Conservation (phyloP, 2,329 filamentous ascomycete species). For the Fusarium irregulare region DNA sequence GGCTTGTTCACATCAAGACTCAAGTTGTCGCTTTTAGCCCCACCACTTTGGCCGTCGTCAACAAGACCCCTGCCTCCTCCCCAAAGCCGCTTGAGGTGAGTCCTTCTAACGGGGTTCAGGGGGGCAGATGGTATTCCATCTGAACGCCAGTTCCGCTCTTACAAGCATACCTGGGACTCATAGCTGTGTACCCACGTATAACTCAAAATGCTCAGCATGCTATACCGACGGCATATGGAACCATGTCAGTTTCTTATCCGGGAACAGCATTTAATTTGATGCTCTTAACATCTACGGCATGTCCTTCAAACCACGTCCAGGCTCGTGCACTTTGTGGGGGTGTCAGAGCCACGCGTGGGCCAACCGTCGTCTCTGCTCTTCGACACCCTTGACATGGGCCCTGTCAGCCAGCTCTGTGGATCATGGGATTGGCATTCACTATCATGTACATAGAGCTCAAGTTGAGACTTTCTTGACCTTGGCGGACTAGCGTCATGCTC, state of each 20-base stretch:
- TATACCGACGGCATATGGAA: constrained; percentile 5
- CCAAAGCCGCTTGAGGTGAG: constrained; percentile 8
- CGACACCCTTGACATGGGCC: constrained; percentile 40
- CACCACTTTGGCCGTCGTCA: constrained; percentile 43
- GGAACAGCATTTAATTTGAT: constrained; percentile 30
- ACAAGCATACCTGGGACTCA: not conserved
- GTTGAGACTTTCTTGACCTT: constrained; percentile 43
- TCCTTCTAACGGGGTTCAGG: constrained; percentile 20
- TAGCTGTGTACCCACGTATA: not conserved
- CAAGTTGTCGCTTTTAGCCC: constrained; percentile 30
- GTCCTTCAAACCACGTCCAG: constrained; percentile 31
- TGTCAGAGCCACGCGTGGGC: constrained; percentile 42
- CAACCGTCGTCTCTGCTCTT: constrained; percentile 31
- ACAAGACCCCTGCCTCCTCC: constrained; percentile 31
- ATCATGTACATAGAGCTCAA: constrained; percentile 32
- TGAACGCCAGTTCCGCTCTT: constrained; percentile 15
- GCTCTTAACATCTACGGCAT: constrained; percentile 13
- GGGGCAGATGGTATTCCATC: not conserved
- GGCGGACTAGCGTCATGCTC: constrained; percentile 40
- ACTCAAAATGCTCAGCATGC: constrained; percentile 4
- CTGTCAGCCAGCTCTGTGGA: constrained; percentile 45
- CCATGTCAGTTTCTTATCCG: constrained; percentile 20
- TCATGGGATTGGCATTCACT: constrained; percentile 40
- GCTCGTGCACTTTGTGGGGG: constrained; percentile 34
- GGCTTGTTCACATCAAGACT: constrained; percentile 19